Evolutionary conservation across 192 early-diverging fungal genomes (phyloP), one percentile per base, ranked within the genome.

Genomic region (Rhizophlyctis rosea): DNA sequence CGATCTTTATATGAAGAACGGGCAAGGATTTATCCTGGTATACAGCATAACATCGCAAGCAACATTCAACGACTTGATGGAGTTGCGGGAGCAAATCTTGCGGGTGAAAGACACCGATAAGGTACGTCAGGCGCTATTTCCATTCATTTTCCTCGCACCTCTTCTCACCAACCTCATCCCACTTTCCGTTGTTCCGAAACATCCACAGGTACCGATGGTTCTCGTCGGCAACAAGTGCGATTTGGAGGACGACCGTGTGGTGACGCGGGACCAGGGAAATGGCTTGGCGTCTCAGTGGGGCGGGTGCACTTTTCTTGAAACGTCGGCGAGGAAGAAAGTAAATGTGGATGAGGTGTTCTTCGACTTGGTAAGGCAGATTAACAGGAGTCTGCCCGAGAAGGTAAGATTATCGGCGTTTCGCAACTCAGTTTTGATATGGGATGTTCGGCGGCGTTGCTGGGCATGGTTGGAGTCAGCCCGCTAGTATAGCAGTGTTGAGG

Each of bases 291-390:
- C 74, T 67, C 81, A 74, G 67, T 89, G 78, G 84, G 81, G 80
- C 64, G 82, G 76, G 47, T 81, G 69, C 68, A 83, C 84, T 0
- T 96, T 95, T 67, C 87, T 91, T 56, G 95, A 98, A 67, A 89
- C 92, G 14, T 90, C 87, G 47, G 95, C 95, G 4, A 76, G 91
- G 61, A 85, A 82, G 47, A 91, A 90, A 69, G 86, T 89, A 61
- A 92, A 93, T 49, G 92, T 96, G 2, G 91, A 94, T 44, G 92
- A 96, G 61, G 90, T 92, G 36, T 98, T 98, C 74, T 91, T 85
- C 44, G 90, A 95, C 72, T 79, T 93, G 32, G 93, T 98, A 49
- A 77, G 91, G 44, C 88, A 93, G 62, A 96, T 96, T 75, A 91
- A 93, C 72, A 77, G 75, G 61, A 87, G 85, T 61, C 83, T 87